Percentiles rank a stretch among this genome's conserved stretches.
These are phyloP conservation scores for Astrephomene gubernaculifera DNA, from an alignment of 139 green algal species.

Conservation along the genomic window DNA sequence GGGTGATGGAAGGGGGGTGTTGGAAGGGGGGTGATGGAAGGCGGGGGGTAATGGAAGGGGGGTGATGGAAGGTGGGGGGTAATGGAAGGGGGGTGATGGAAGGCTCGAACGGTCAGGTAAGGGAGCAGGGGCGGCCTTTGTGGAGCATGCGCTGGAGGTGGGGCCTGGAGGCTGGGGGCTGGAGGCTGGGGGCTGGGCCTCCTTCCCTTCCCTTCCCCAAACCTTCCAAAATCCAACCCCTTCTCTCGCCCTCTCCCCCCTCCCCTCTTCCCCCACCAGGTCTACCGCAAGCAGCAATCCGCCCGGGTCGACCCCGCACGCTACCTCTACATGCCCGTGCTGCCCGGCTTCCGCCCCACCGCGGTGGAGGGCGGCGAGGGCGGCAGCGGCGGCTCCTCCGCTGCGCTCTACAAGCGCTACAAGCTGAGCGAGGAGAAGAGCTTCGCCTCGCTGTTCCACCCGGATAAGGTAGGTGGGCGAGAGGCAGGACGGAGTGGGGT, in stretches of 20 bases:
- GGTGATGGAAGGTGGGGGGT: background rate
- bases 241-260: too few relatives aligned
- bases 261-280: too few relatives aligned
- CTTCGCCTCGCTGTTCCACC: conserved; percentile 59
- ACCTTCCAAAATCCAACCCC: too few relatives aligned
- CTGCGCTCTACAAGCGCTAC: conserved; percentile 24
- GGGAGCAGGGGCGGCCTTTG: too few relatives aligned
- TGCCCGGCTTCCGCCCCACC: conserved; percentile 2
- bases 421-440: conserved; percentile 60
- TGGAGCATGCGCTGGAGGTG: too few relatives aligned
- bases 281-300: conserved; percentile 47
- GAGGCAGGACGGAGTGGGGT: too few relatives aligned
- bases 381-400: background rate
- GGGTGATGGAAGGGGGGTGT: background rate
- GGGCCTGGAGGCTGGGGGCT: too few relatives aligned
- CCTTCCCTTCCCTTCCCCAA: too few relatives aligned
- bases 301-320: conserved; percentile 25
- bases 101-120: too few relatives aligned
- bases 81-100: background rate
- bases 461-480: too few relatives aligned
- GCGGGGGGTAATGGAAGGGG: background rate
- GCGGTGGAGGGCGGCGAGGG: background rate
- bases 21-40: background rate
- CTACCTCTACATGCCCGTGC: conserved; percentile 44
- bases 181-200: too few relatives aligned